Evolutionary conservation across 306 rosid genomes (phyloP).

Genomic region (Inga laurina): DNA sequence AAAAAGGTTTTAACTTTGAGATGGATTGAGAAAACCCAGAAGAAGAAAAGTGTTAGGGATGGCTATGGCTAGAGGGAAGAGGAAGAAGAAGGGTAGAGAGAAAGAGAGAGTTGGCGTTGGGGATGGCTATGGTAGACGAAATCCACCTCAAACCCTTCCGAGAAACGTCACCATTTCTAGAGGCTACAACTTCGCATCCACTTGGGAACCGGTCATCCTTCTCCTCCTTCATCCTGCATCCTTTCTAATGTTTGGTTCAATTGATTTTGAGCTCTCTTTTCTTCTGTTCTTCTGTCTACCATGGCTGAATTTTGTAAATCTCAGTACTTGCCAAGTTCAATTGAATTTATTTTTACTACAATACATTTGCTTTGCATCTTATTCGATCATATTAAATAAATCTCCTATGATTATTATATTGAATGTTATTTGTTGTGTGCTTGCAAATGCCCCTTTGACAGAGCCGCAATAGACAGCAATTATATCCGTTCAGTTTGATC

Average conservation of each 20-base stretch:
- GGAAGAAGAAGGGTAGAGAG: too few species aligned
- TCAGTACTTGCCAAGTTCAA: neutral
- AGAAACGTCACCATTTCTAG: constrained; percentile 85
- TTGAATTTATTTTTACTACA: neutral
- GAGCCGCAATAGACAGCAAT: too few species aligned
- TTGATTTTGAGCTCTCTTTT: neutral
- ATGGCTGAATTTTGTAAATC: constrained; percentile 32
- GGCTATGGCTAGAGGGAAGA: too few species aligned
- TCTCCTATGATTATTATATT: too few species aligned
- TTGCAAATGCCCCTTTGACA: too few species aligned
- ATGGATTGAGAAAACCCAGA: too few species aligned
- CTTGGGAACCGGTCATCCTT: constrained; percentile 78
- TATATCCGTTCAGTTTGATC: too few species aligned
- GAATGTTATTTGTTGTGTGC: too few species aligned
- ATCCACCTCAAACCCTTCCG: constrained; percentile 51
- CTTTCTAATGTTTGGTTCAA: neutral
- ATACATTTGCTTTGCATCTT: neutral
- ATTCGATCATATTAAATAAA: too few species aligned
- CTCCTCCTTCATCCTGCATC: neutral
- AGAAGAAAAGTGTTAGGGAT: too few species aligned
- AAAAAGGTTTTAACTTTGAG: too few species aligned
- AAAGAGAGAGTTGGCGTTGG: too few species aligned
- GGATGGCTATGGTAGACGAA: constrained; percentile 34
- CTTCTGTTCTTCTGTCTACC: neutral
- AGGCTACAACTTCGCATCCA: constrained; percentile 87